phyloP scores from a whole-genome alignment of 108 stramenopile genomes.

The Mediolabrus comicus region DNA sequence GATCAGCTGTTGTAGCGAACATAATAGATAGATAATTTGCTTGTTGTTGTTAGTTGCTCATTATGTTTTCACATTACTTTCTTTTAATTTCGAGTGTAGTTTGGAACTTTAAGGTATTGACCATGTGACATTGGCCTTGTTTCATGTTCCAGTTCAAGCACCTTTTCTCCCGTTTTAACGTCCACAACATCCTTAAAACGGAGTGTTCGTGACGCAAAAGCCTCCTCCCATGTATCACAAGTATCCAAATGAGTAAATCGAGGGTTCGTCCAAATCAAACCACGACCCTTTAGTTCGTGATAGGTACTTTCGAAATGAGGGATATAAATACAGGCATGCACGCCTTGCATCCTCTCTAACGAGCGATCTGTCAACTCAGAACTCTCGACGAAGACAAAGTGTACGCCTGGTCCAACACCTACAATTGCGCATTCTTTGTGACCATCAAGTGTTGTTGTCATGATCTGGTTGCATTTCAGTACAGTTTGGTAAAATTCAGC shows the following conservation, averaged over 20 bases:
- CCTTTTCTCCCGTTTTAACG: constrained; percentile 20
- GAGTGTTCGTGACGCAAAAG: constrained; percentile 37
- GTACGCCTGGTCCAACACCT: constrained; percentile 47
- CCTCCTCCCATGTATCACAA: constrained; percentile 64
- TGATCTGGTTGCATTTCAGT: constrained; percentile 33
- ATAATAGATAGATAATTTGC: background rate
- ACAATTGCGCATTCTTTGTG: constrained; percentile 4
- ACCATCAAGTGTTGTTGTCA: background rate
- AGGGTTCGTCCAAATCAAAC: constrained; percentile 54
- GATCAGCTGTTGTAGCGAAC: too few species aligned
- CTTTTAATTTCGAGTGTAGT: constrained; percentile 18
- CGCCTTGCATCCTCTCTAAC: constrained; percentile 38
- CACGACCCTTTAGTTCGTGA: constrained; percentile 4
- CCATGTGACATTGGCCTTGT: constrained; percentile 45
- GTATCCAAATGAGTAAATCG: constrained; percentile 54
- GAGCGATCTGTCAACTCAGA: background rate
- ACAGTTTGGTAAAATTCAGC: constrained; percentile 45
- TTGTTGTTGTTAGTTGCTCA: background rate
- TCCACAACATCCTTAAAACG: constrained; percentile 49
- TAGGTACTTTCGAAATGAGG: constrained; percentile 33
- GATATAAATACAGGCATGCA: constrained; percentile 46
- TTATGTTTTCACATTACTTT: background rate
- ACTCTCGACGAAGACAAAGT: constrained; percentile 48
- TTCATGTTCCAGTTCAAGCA: constrained; percentile 47
- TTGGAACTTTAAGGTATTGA: constrained; percentile 44